A percentile compares a stretch with the other conserved stretches of the same genome.
Conservation (phyloP, 768 basidiomycete genomes). For the Kwoniella dejecticola region DNA sequence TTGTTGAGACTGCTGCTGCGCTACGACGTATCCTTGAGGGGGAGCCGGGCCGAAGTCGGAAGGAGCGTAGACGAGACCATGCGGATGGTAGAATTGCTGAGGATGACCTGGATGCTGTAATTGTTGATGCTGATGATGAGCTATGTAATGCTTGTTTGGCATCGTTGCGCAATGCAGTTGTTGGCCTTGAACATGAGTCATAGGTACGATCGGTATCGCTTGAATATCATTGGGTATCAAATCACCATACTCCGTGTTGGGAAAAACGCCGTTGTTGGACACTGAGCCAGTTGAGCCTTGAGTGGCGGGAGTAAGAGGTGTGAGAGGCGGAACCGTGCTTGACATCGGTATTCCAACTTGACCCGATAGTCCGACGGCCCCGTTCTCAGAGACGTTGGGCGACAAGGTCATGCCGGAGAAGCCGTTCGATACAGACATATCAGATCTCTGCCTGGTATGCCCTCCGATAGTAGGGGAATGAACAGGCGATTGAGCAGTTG, state of each 20-base stretch:
- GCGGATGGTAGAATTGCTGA: conserved; percentile 2
- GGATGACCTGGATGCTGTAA: neutral
- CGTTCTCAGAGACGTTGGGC: conserved; percentile 40
- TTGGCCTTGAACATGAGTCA: conserved; percentile 10
- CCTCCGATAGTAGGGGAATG: conserved; percentile 31
- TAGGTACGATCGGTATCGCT: neutral
- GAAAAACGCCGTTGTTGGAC: conserved; percentile 26
- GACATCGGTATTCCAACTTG: conserved; percentile 18
- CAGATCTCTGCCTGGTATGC: conserved; percentile 45
- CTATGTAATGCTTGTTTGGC: conserved; percentile 43
- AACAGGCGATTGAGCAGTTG: conserved; percentile 34
- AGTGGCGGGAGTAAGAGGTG: conserved; percentile 38
- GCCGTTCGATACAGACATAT: conserved; percentile 34
- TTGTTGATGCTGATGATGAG: neutral
- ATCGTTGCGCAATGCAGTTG: conserved; percentile 38
- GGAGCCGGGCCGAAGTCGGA: conserved; percentile 17
- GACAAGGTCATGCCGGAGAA: conserved; percentile 50
- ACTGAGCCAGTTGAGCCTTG: conserved; percentile 1
- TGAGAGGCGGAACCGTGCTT: conserved; percentile 37
- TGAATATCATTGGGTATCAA: conserved; percentile 14
- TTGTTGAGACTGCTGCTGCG: conserved; percentile 6
- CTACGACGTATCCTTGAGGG: conserved; percentile 10
- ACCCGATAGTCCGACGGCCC: conserved; percentile 2
- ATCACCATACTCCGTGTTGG: conserved; percentile 38
- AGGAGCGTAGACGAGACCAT: conserved; percentile 1